phyloP scores from a whole-genome alignment of 2,329 filamentous ascomycete genomes.

The Geosmithia putterillii region DNA sequence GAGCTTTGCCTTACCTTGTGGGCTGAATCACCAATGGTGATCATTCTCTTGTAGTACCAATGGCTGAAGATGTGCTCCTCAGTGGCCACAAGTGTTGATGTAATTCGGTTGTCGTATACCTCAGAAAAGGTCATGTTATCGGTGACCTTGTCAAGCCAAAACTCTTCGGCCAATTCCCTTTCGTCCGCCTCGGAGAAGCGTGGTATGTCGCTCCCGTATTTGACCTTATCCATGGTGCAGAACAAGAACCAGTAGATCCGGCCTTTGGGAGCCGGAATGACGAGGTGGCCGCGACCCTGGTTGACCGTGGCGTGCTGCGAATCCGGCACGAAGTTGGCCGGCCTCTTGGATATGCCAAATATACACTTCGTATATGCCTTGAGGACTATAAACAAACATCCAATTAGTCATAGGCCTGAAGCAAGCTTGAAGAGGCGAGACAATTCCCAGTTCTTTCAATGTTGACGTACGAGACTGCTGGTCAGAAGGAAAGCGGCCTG shows the following conservation, averaged over 20 bases:
- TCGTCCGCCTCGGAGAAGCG: slow-evolving; percentile 8
- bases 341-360: slow-evolving; percentile 19
- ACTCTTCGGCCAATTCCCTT: slow-evolving; percentile 5
- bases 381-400: slow-evolving; percentile 17
- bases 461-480: slow-evolving; percentile 5
- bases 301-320: not conserved
- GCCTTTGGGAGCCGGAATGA: slow-evolving; percentile 13
- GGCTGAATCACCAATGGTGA: slow-evolving; percentile 26
- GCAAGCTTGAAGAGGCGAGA: no score
- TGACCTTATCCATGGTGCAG: slow-evolving; percentile 10
- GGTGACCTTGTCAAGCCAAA: not conserved
- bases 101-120: slow-evolving; percentile 14
- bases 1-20: slow-evolving; percentile 23
- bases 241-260: slow-evolving; percentile 22
- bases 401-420: not conserved
- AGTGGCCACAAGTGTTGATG: slow-evolving; percentile 16
- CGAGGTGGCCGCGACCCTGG: slow-evolving; percentile 9
- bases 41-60: slow-evolving; percentile 24
- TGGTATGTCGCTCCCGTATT: slow-evolving; percentile 12
- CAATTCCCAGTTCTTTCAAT: no score
- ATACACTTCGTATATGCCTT: slow-evolving; percentile 15
- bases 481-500: slow-evolving; percentile 8
- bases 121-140: slow-evolving; percentile 9
- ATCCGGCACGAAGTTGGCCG: slow-evolving; percentile 5
- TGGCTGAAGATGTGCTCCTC: slow-evolving; percentile 22